Base-by-base conservation (phyloP, 768 basidiomycete species). In the Boletus rubropictus region DNA sequence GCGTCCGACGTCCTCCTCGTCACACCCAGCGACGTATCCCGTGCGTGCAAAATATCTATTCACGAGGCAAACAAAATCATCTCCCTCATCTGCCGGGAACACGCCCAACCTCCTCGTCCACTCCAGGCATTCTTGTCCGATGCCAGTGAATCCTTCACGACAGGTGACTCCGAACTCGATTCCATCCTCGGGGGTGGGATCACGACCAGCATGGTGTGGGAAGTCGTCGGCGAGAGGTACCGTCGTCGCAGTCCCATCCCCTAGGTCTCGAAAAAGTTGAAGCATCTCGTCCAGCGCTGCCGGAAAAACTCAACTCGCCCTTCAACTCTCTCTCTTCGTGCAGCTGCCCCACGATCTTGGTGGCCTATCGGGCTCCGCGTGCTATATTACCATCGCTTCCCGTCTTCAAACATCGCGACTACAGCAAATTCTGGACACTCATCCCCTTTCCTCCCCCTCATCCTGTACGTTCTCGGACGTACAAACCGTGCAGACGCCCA, bases 231-330 rank as follows among this genome's bases (percentile, higher is more conserved):
- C 22, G 89, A 95, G 73, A 89, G 90, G 93, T 92, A 64, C 41
- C 10, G 28, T 51, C 21, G 11, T 39, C 32, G 32, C 20, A 41
- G 6, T n/a, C 48, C 35, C 40, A 20, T 21, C 32, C 35, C 20
- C 20, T 43, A 17, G 17, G 42, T 46, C 36, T 34, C 24, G 7
- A 18, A 32, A 39, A 22, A 27, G 17, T 42, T 61, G 34, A 58
- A 29, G 25, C 15, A 10, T 28, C 44, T 39, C 33, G 27, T 33
- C 14, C 61, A 99, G 96, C 61, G 85, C 92, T 20, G 82, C 95
- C 22, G 96, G 96, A 32, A 99, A 99, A 69, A 92, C 92, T 1
- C 93, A 98, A 57, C 67, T 98, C 5, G 88, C 86, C 4, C 72
- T 99, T 12, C 92, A 94, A 54, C 75, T 91, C 17, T 80, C 89